Evolutionary conservation across 352 stramenopile genomes (phyloP), one percentile per base, ranked within the genome.

Genomic region (Pythium volutum): DNA sequence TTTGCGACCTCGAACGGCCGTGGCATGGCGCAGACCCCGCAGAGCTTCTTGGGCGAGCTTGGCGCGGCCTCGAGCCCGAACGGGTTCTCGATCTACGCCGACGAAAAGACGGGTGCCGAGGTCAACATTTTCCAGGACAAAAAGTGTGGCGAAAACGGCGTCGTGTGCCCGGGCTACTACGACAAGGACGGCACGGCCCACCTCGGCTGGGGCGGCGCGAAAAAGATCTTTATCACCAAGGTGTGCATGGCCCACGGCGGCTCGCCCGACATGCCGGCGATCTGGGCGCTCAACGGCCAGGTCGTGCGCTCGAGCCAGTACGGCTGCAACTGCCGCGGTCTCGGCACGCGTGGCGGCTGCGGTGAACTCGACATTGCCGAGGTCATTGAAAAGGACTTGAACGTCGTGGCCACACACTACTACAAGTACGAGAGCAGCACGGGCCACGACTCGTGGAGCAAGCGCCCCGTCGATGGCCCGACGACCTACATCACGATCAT

Each of bases 221-320:
- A 88, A 69, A 93, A 93, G 73, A 84, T 91, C 53, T 91, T 93
- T 45, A 46, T 91, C 23, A 80, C 73, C 48, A 87, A 88, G 64
- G 72, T 89, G 27, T 62, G 74, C 7, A 91, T 93, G 81, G 71
- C 75, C 27, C 26, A 77, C 11, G 60, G 67, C 25, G 69, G 64
- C 14, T 16, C 68, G 14, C 73, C 77, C 11, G 70, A 88, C 65
- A 62, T 91, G n/a, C 84, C 84, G 1, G 83, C 83, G n/a, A 59
- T 89, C 52, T 93, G 83, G 83, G 76, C 78, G 57, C 79, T 93
- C 36, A 88, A 85, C 57, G 81, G 69, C 47, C 83, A 93, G 64
- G 66, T 81, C 45, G 71, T 83, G 50, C 81, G 80, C 63, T 78
- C 83, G 25, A 77, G 77, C 57, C 83, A 93, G 70, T 93, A 93